phyloP scores from a whole-genome alignment of 129 eudicot genomes.

The Daucus carota region DNA sequence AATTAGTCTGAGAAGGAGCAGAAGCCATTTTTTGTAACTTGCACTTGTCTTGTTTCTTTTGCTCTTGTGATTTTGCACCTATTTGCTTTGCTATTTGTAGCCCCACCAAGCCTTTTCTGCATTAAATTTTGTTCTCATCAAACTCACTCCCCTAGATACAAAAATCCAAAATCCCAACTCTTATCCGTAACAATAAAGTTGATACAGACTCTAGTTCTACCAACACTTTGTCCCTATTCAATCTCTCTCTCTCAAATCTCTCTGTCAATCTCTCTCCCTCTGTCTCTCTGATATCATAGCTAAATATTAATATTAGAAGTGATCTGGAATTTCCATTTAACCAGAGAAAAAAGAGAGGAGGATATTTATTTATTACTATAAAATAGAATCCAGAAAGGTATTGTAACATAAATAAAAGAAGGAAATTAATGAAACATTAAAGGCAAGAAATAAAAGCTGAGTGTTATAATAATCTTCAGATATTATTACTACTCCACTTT shows the following conservation, averaged over 20 bases:
- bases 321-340: not conserved
- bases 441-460: not conserved
- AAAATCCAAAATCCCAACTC: not conserved
- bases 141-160: not conserved
- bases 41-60: not conserved
- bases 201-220: not conserved
- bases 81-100: not conserved
- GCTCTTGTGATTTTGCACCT: not conserved
- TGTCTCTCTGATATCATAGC: too few species aligned
- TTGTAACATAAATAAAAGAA: not conserved
- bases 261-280: not conserved
- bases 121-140: not conserved
- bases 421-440: not conserved
- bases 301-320: not conserved
- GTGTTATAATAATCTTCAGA: not conserved
- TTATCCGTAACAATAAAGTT: not conserved
- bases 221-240: not conserved
- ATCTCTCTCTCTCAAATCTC: not conserved
- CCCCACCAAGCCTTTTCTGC: not conserved
- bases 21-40: not conserved
- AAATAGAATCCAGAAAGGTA: not conserved
- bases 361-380: not conserved
- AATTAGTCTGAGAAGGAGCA: constrained; percentile 5
- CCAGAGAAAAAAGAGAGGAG: not conserved
- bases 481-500: not conserved